Evolutionary conservation across 2,329 filamentous ascomycete species (phyloP).

Genomic region (Corinectria fuckeliana): DNA sequence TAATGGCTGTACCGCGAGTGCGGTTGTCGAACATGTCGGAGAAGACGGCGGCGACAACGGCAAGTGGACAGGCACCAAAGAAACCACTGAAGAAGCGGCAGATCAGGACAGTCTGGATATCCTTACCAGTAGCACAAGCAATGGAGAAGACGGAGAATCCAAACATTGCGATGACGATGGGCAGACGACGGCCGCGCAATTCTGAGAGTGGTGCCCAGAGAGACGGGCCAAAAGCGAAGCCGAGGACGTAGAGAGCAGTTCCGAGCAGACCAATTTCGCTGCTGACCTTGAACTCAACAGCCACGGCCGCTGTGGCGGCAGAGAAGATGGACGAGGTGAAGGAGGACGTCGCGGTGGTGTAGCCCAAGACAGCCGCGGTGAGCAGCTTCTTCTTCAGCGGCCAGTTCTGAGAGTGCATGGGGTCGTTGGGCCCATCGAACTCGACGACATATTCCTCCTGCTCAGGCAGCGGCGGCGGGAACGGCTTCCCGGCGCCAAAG

Average conservation of each 20-base stretch:
- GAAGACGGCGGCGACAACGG: slow-evolving; percentile 74
- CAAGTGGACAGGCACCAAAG: slow-evolving; percentile 72
- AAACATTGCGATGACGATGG: slow-evolving; percentile 67
- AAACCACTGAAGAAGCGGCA: slow-evolving; percentile 78
- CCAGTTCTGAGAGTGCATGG: slow-evolving; percentile 90
- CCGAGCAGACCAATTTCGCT: slow-evolving; percentile 68
- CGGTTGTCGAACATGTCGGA: slow-evolving; percentile 74
- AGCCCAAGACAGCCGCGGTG: slow-evolving; percentile 73
- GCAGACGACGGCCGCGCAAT: slow-evolving; percentile 69
- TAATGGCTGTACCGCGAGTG: slow-evolving; percentile 59
- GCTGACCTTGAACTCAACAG: slow-evolving; percentile 65
- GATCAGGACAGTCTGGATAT: slow-evolving; percentile 72
- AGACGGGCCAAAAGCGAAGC: slow-evolving; percentile 74
- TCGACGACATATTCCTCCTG: slow-evolving; percentile 82
- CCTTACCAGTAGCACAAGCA: slow-evolving; percentile 68
- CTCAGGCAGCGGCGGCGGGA: slow-evolving; percentile 72
- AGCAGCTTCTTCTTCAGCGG: slow-evolving; percentile 76
- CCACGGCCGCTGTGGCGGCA: slow-evolving; percentile 64
- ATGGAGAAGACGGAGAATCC: slow-evolving; percentile 74
- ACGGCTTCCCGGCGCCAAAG: slow-evolving; percentile 78
- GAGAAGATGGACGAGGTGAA: slow-evolving; percentile 82
- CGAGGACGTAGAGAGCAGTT: slow-evolving; percentile 73
- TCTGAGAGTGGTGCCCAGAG: slow-evolving; percentile 79
- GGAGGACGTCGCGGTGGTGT: slow-evolving; percentile 73
- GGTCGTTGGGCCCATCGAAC: slow-evolving; percentile 84